A percentile compares a stretch with the other conserved stretches of the same genome.
Evolutionary conservation across 305 asterid species (phyloP).

Genomic region (Fraxinus albicans): DNA sequence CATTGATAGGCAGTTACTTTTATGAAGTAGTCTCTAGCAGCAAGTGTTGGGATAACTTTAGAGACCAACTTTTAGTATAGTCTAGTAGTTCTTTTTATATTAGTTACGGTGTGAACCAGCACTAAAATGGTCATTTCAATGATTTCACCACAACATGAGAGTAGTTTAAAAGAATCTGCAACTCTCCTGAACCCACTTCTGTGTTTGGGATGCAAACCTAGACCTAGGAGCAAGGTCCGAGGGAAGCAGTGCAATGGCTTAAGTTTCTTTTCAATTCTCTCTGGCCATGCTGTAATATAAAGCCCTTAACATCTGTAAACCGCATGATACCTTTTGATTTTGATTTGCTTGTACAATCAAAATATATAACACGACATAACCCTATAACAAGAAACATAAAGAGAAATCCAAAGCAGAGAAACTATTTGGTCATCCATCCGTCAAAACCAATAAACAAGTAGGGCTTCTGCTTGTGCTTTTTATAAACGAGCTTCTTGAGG

Average conservation of each 20-base stretch:
- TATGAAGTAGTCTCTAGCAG: neutral
- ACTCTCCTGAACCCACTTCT: neutral
- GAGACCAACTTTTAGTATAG: neutral
- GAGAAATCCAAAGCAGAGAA: neutral
- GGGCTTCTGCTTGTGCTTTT: neutral
- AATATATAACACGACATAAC: neutral
- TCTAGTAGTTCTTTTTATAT: neutral
- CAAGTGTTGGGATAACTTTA: neutral
- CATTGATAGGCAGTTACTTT: neutral
- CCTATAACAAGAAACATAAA: neutral
- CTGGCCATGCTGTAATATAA: neutral
- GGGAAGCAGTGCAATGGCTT: neutral
- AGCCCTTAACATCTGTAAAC: neutral
- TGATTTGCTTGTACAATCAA: neutral
- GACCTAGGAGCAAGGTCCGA: neutral
- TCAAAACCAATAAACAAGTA: neutral
- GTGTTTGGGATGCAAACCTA: neutral
- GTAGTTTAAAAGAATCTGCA: neutral
- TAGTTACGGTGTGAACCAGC: neutral
- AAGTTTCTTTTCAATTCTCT: neutral
- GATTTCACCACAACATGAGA: neutral
- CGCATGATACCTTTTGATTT: neutral
- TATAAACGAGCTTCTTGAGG: neutral
- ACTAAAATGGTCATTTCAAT: neutral
- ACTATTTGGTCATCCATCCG: neutral